These are phyloP conservation scores for Hypoxylon cercidicola DNA, from an alignment of 495 filamentous ascomycete species.

Conservation along the genomic window DNA sequence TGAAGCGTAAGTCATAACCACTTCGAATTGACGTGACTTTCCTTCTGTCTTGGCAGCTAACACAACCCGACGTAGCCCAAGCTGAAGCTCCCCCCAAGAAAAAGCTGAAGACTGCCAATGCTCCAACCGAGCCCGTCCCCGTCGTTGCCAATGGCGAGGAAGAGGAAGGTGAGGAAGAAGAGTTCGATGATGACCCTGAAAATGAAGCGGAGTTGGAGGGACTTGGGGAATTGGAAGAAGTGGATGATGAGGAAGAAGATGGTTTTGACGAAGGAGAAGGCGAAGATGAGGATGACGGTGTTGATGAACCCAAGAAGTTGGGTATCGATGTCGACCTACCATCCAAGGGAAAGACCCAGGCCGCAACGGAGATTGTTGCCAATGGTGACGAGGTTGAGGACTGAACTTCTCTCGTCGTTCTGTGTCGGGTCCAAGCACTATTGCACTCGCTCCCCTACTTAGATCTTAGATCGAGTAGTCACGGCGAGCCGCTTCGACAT, in stretches of 20 bases:
- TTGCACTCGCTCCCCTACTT: neutral
- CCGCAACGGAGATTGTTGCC: conserved; percentile 27
- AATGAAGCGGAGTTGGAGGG: conserved; percentile 48
- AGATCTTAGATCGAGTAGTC: neutral
- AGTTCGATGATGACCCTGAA: conserved; percentile 44
- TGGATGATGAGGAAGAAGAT: conserved; percentile 44
- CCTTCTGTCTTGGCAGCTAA: conserved; percentile 21
- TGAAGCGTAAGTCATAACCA: conserved; percentile 40
- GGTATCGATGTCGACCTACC: conserved; percentile 48
- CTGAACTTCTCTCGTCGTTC: conserved; percentile 8
- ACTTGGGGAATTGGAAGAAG: conserved; percentile 34
- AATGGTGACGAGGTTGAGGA: conserved; percentile 37
- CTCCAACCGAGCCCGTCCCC: conserved; percentile 41
- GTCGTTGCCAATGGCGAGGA: conserved; percentile 47
- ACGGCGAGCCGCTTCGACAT: neutral
- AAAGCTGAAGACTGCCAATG: conserved; percentile 55
- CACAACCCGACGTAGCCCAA: conserved; percentile 20
- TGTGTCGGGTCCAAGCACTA: conserved; percentile 1
- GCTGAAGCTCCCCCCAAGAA: conserved; percentile 59
- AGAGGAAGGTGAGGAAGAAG: conserved; percentile 46
- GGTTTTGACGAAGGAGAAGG: conserved; percentile 49
- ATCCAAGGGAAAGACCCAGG: conserved; percentile 50
- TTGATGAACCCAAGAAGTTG: conserved; percentile 48
- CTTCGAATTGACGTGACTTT: neutral
- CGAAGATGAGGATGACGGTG: conserved; percentile 50